Conservation (phyloP, 352 stramenopile genomes). For the Phytophthora pisi region DNA sequence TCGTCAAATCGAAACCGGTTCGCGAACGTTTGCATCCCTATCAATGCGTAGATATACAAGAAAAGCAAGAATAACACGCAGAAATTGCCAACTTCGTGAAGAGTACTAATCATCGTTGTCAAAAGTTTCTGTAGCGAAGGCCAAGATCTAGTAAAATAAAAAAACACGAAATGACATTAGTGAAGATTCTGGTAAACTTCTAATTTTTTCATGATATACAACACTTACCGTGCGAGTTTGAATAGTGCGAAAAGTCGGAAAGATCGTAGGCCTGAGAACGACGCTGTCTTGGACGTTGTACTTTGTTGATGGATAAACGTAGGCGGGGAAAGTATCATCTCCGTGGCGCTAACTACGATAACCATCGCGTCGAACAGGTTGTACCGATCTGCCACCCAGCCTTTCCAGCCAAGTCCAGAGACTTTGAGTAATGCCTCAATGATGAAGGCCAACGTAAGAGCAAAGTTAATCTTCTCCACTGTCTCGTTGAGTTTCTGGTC, state of each 20-base stretch:
- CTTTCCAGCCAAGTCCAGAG: slow-evolving; percentile 50
- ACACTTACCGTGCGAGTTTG: slow-evolving; percentile 80
- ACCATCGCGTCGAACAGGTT: slow-evolving; percentile 70
- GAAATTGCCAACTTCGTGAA: slow-evolving; percentile 93
- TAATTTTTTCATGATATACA: slow-evolving; percentile 20
- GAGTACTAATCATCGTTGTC: slow-evolving; percentile 87
- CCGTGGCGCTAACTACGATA: slow-evolving; percentile 44
- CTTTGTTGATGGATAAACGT: slow-evolving; percentile 33
- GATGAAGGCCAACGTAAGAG: slow-evolving; percentile 54
- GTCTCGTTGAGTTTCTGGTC: slow-evolving; percentile 39
- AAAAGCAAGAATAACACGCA: slow-evolving; percentile 92
- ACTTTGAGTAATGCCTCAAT: slow-evolving; percentile 76
- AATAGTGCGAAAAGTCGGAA: slow-evolving; percentile 90
- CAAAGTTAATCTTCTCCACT: slow-evolving; percentile 73
- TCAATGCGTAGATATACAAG: slow-evolving; percentile 93
- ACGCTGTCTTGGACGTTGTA: slow-evolving; percentile 31
- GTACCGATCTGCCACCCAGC: too few relatives aligned
- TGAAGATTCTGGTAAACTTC: slow-evolving; percentile 8
- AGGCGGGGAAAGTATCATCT: slow-evolving; percentile 53
- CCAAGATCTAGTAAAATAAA: slow-evolving; percentile 70
- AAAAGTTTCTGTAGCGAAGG: slow-evolving; percentile 92
- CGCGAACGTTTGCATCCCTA: slow-evolving; percentile 94
- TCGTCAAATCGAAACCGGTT: slow-evolving; percentile 92
- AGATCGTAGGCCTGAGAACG: slow-evolving; percentile 84
- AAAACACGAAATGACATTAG: slow-evolving; percentile 24